Percentiles rank a stretch among this genome's conserved stretches.
phyloP scores from a whole-genome alignment of 1,284 basidiomycete species.

The Ceraceosorus bombacis region DNA sequence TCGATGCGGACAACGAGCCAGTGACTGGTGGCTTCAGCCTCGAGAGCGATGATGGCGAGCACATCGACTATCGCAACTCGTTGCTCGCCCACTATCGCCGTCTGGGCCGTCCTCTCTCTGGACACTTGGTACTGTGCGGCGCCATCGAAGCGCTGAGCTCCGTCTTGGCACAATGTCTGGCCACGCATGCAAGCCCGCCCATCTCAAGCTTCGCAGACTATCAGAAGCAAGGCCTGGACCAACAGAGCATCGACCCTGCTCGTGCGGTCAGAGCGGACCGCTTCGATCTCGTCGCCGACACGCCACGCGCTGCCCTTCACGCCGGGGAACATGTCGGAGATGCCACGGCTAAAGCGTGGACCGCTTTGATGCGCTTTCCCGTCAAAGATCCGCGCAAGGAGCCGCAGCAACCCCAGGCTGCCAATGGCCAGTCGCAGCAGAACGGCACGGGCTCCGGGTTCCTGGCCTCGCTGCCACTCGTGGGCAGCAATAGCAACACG shows the following conservation, averaged over 20 bases:
- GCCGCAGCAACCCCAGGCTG: background rate
- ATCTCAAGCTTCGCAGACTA: slow-evolving; percentile 25
- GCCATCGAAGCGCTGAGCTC: slow-evolving; percentile 76
- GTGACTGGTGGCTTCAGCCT: slow-evolving; percentile 29
- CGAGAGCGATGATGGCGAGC: slow-evolving; percentile 19
- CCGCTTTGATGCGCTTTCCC: slow-evolving; percentile 64
- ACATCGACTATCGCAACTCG: slow-evolving; percentile 48
- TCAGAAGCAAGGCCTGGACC: slow-evolving; percentile 25
- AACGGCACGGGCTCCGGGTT: slow-evolving; percentile 13
- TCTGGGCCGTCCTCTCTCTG: slow-evolving; percentile 68
- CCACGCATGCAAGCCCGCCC: slow-evolving; percentile 49
- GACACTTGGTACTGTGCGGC: slow-evolving; percentile 78
- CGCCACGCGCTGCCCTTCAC: slow-evolving; percentile 28
- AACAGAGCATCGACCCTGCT: slow-evolving; percentile 24
- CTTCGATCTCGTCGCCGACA: slow-evolving; percentile 24
- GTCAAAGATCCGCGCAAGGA: slow-evolving; percentile 56
- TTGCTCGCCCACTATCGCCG: slow-evolving; percentile 70
- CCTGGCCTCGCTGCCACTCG: slow-evolving; percentile 22
- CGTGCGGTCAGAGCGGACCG: slow-evolving; percentile 25
- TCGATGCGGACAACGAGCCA: slow-evolving; percentile 21
- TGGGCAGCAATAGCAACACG: slow-evolving; percentile 18
- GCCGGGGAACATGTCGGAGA: slow-evolving; percentile 57
- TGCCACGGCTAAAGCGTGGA: slow-evolving; percentile 73
- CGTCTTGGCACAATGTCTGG: slow-evolving; percentile 66
- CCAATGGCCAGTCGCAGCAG: slow-evolving; percentile 10